Percentiles rank a stretch among this genome's conserved stretches.
These are phyloP conservation scores for Chalciporus sp. DNA, from an alignment of 1,284 basidiomycete genomes.

Conservation along the genomic window DNA sequence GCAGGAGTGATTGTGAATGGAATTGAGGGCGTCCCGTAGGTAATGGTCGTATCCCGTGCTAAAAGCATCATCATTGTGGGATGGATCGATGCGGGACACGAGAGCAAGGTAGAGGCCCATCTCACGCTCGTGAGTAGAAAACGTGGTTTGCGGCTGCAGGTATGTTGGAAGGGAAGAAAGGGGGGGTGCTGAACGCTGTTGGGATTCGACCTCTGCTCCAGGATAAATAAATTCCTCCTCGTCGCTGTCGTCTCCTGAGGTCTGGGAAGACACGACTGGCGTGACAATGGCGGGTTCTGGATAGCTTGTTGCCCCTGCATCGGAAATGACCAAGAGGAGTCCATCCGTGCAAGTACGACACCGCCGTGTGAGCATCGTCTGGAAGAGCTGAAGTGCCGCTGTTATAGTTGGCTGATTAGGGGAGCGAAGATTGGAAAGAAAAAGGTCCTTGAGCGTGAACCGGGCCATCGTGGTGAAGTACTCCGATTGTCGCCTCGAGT, in stretches of 20 bases:
- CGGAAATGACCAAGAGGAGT: slow-evolving; percentile 69
- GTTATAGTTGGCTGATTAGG: slow-evolving; percentile 63
- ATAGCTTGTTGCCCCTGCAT: slow-evolving; percentile 74
- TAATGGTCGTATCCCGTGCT: slow-evolving; percentile 88
- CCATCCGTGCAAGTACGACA: slow-evolving; percentile 67
- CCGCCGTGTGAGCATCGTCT: slow-evolving; percentile 73
- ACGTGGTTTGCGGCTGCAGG: slow-evolving; percentile 67
- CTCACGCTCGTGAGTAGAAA: slow-evolving; percentile 78
- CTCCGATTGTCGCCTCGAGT: slow-evolving; percentile 63
- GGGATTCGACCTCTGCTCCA: slow-evolving; percentile 41
- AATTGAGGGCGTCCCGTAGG: slow-evolving; percentile 74
- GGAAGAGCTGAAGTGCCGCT: slow-evolving; percentile 79
- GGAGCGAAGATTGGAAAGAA: slow-evolving; percentile 78
- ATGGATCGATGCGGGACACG: slow-evolving; percentile 78
- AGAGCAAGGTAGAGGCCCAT: slow-evolving; percentile 82
- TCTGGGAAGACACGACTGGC: slow-evolving; percentile 18
- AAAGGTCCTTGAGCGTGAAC: slow-evolving; percentile 88
- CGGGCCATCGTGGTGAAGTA: slow-evolving; percentile 87
- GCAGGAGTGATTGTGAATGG: slow-evolving; percentile 65
- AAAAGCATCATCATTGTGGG: slow-evolving; percentile 71
- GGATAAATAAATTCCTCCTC: slow-evolving; percentile 73
- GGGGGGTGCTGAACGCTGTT: slow-evolving; percentile 10
- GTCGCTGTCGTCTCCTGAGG: slow-evolving; percentile 49
- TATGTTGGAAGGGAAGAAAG: slow-evolving; percentile 41
- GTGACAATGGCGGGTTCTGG: slow-evolving; percentile 56